Percentiles rank a stretch among this genome's conserved stretches.
phyloP scores from a whole-genome alignment of 108 stramenopile species.

The Discostella stelligeroides region DNA sequence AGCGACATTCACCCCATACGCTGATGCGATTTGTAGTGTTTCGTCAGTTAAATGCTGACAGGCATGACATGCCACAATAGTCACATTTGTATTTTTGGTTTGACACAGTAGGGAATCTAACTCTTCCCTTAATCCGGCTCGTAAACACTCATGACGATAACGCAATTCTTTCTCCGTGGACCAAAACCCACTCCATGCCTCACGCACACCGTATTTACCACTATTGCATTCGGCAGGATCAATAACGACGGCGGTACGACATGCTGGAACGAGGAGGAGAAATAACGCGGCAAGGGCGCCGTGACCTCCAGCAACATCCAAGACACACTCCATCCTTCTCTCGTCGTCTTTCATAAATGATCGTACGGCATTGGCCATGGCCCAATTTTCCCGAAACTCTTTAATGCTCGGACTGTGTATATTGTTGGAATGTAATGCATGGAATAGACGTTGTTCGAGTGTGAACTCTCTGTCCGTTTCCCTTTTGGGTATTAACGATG shows the following conservation, averaged over 20 bases:
- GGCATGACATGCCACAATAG: constrained; percentile 83
- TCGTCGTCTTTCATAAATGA: constrained; percentile 28
- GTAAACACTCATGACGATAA: constrained; percentile 75
- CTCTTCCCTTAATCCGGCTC: constrained; percentile 71
- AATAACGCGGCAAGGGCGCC: constrained; percentile 79
- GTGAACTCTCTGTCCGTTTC: constrained; percentile 15
- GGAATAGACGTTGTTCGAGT: constrained; percentile 69
- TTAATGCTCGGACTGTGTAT: constrained; percentile 66
- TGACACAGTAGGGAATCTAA: constrained; percentile 40
- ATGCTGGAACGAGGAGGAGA: constrained; percentile 56
- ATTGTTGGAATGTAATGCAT: constrained; percentile 58
- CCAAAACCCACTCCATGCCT: constrained; percentile 60
- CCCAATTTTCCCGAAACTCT: constrained; percentile 77
- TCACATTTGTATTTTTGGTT: constrained; percentile 38
- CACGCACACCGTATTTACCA: constrained; percentile 53
- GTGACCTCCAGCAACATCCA: constrained; percentile 84
- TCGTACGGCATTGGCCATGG: constrained; percentile 69
- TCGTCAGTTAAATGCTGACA: constrained; percentile 84
- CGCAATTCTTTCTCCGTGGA: constrained; percentile 40
- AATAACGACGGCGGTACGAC: constrained; percentile 56
- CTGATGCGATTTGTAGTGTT: constrained; percentile 62
- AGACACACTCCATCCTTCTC: constrained; percentile 47
- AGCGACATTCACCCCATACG: constrained; percentile 69
- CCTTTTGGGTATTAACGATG: constrained; percentile 11
- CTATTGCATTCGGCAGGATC: constrained; percentile 61